Conservation (phyloP, 371 early-diverging fungal genomes). For the Homolaphlyctis polyrhiza region DNA sequence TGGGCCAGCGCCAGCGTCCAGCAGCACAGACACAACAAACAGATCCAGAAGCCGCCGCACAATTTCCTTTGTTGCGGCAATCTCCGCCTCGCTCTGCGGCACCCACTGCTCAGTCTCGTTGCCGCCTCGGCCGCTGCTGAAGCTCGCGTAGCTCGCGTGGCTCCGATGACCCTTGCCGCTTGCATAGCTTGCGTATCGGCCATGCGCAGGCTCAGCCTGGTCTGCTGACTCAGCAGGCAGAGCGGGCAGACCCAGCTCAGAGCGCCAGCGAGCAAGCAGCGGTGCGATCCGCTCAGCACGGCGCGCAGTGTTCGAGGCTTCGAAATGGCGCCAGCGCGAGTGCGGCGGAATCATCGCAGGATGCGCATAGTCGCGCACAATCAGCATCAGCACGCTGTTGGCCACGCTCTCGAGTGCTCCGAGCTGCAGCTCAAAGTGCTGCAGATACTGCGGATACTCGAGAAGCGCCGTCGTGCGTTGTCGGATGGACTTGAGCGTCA, state of each 20-base stretch:
- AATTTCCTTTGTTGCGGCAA: conserved; percentile 5
- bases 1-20: conserved; percentile 92
- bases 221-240: background rate
- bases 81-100: background rate
- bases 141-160: no score
- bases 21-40: conserved; percentile 81
- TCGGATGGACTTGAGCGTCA: conserved; percentile 73
- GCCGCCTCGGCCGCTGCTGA: no score
- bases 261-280: conserved; percentile 34
- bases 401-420: conserved; percentile 58
- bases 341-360: conserved; percentile 72
- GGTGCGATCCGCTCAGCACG: conserved; percentile 39
- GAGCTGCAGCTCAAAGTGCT: conserved; percentile 67
- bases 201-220: no score
- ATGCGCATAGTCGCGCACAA: conserved; percentile 65
- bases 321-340: conserved; percentile 84
- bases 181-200: background rate
- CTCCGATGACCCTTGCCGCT: no score
- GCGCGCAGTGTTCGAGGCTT: conserved; percentile 35
- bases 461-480: conserved; percentile 65
- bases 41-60: conserved; percentile 66
- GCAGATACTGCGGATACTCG: conserved; percentile 49
- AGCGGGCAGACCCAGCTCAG: no score
- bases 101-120: no score
- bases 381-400: conserved; percentile 59